phyloP scores from a whole-genome alignment of 164 flowering plant genomes.

The Annona cherimola region DNA sequence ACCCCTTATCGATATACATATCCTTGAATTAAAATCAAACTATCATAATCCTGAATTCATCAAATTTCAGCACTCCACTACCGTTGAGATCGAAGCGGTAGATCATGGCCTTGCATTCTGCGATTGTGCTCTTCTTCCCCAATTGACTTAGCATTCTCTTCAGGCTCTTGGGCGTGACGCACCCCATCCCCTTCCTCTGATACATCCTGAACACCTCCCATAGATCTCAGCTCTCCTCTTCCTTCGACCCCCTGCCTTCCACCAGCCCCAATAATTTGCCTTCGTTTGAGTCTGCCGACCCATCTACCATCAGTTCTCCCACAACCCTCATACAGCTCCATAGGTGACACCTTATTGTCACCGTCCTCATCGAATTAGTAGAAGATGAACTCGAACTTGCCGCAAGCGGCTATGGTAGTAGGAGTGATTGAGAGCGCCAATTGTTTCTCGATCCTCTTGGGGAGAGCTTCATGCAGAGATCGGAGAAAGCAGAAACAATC shows the following conservation, averaged over 20 bases:
- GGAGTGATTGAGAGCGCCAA: background rate
- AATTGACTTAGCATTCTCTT: slow-evolving; percentile 20
- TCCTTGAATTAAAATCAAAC: slow-evolving; percentile 2
- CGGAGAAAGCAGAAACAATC: background rate
- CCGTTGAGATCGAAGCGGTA: slow-evolving; percentile 33
- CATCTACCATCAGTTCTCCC: slow-evolving; percentile 5
- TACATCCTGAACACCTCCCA: slow-evolving; percentile 20
- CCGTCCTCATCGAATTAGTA: slow-evolving; percentile 24
- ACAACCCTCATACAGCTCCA: slow-evolving; percentile 19
- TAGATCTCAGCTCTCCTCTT: slow-evolving; percentile 14
- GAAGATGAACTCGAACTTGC: slow-evolving; percentile 15
- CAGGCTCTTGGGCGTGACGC: slow-evolving; percentile 17
- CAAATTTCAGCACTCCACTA: slow-evolving; percentile 36
- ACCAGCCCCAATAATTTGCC: slow-evolving; percentile 15
- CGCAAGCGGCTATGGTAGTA: background rate
- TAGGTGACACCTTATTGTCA: slow-evolving; percentile 26
- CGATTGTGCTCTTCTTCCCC: slow-evolving; percentile 27
- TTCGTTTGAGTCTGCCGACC: slow-evolving; percentile 6
- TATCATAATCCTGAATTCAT: slow-evolving; percentile 41
- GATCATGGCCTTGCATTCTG: slow-evolving; percentile 37
- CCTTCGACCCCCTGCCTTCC: slow-evolving; percentile 5
- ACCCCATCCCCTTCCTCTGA: slow-evolving; percentile 14
- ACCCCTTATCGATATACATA: no score
- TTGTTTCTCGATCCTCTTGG: background rate
- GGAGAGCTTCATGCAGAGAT: background rate